phyloP scores from a whole-genome alignment of 1,284 basidiomycete genomes.

The Puccinia novopanici region DNA sequence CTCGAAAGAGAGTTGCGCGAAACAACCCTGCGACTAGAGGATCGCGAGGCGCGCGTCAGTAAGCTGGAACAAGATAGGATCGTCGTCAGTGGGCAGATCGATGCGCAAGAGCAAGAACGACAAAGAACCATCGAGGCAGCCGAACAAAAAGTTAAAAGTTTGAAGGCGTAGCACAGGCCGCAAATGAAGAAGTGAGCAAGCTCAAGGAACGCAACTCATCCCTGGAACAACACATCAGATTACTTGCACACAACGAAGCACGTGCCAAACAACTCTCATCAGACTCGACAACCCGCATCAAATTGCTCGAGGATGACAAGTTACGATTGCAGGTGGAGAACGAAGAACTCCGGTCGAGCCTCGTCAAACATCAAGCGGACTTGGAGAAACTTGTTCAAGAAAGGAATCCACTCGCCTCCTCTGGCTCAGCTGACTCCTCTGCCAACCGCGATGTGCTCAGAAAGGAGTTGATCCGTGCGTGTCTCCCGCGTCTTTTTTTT shows the following conservation, averaged over 20 bases:
- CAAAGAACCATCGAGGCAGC: not conserved
- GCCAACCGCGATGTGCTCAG: conserved; percentile 33
- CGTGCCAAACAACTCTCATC: conserved; percentile 32
- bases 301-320: conserved; percentile 25
- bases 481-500: not conserved
- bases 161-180: not conserved
- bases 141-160: conserved; percentile 16
- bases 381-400: conserved; percentile 30
- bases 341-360: not conserved
- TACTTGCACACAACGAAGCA: conserved; percentile 31
- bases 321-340: conserved; percentile 7
- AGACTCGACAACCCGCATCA: conserved; percentile 8
- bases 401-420: not conserved
- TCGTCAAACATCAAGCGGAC: conserved; percentile 21
- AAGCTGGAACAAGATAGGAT: conserved; percentile 43
- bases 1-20: conserved; percentile 32
- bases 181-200: conserved; percentile 14
- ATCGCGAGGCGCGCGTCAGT: conserved; percentile 35
- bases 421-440: not conserved
- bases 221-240: conserved; percentile 32
- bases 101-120: conserved; percentile 23
- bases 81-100: conserved; percentile 33
- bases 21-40: conserved; percentile 27
- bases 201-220: conserved; percentile 23
- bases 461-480: conserved; percentile 40